Conservation (phyloP, 2,329 filamentous ascomycete species). For the Rutstroemia sydowiana region DNA sequence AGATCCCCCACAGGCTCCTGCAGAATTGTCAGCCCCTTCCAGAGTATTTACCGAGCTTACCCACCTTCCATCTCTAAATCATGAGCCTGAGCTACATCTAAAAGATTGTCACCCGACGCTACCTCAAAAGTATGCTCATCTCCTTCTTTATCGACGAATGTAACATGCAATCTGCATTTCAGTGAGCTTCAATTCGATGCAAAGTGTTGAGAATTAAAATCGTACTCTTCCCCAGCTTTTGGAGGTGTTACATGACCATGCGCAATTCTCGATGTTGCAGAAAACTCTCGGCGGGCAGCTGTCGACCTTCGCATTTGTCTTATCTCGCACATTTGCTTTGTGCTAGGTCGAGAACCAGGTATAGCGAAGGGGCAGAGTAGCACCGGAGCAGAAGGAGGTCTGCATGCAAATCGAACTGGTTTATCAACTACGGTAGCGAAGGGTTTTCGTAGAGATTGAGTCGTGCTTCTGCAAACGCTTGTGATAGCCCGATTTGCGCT, state of each 20-base stretch:
- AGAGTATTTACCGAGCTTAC: conserved; percentile 12
- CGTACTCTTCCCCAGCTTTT: conserved; percentile 86
- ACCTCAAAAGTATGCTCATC: conserved; percentile 71
- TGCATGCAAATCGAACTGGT: conserved; percentile 8
- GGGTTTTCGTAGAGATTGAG: conserved; percentile 12
- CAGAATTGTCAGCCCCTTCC: conserved; percentile 5
- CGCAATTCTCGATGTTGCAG: conserved; percentile 47
- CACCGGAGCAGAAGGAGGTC: neutral
- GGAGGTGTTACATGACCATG: conserved; percentile 82
- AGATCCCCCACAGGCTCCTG: conserved; percentile 79
- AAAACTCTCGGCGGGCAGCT: conserved; percentile 44
- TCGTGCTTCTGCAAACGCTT: conserved; percentile 8
- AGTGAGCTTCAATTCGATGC: neutral
- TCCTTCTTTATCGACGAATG: conserved; percentile 89
- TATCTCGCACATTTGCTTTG: conserved; percentile 1
- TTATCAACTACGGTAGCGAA: conserved; percentile 7
- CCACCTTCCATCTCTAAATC: conserved; percentile 93
- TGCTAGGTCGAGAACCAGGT: conserved; percentile 4
- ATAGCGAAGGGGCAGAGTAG: conserved; percentile 3
- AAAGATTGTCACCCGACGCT: conserved; percentile 78
- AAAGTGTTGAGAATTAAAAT: neutral
- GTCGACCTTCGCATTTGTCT: conserved; percentile 1
- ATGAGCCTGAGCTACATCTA: conserved; percentile 90
- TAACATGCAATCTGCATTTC: conserved; percentile 65
- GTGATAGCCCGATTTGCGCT: conserved; percentile 7